Evolutionary conservation across 768 basidiomycete genomes (phyloP).

Genomic region (Boletus fagicola): DNA sequence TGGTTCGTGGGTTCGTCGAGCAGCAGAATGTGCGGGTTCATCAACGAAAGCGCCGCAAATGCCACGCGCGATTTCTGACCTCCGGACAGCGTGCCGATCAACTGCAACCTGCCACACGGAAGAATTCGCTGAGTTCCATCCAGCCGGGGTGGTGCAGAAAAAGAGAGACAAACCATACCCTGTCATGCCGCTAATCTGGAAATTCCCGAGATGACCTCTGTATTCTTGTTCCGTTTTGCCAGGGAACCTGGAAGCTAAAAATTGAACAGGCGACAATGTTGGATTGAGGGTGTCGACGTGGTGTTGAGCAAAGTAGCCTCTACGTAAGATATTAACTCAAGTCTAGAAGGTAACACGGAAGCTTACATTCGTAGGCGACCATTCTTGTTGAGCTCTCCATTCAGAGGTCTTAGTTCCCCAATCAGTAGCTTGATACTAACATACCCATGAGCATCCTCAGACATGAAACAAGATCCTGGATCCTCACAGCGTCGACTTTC

Average conservation of each 20-base stretch:
- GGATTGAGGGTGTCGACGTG: constrained; percentile 91
- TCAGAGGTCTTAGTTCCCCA: constrained; percentile 21
- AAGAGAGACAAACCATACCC: constrained; percentile 47
- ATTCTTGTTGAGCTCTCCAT: constrained; percentile 85
- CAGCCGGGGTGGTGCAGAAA: background rate
- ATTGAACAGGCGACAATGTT: constrained; percentile 87
- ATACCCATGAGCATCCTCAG: constrained; percentile 8
- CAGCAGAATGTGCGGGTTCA: constrained; percentile 86
- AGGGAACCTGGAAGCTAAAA: constrained; percentile 88
- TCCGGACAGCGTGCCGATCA: constrained; percentile 89
- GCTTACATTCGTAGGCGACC: constrained; percentile 85
- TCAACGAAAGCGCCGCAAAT: constrained; percentile 82
- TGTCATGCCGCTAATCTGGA: constrained; percentile 96
- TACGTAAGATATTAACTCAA: constrained; percentile 27
- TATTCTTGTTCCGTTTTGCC: constrained; percentile 97
- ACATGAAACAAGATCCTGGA: background rate
- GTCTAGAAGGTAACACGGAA: constrained; percentile 2
- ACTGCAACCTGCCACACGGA: constrained; percentile 56
- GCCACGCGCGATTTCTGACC: constrained; percentile 97
- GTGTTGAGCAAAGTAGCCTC: constrained; percentile 92
- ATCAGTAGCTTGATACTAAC: constrained; percentile 75
- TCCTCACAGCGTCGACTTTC: constrained; percentile 89
- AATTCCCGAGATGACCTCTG: constrained; percentile 90
- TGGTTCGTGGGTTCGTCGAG: constrained; percentile 99
- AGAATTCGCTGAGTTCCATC: background rate